A percentile compares a stretch with the other conserved stretches of the same genome.
Evolutionary conservation across 106 monocot genomes (phyloP).

Genomic region (Allium fistulosum): DNA sequence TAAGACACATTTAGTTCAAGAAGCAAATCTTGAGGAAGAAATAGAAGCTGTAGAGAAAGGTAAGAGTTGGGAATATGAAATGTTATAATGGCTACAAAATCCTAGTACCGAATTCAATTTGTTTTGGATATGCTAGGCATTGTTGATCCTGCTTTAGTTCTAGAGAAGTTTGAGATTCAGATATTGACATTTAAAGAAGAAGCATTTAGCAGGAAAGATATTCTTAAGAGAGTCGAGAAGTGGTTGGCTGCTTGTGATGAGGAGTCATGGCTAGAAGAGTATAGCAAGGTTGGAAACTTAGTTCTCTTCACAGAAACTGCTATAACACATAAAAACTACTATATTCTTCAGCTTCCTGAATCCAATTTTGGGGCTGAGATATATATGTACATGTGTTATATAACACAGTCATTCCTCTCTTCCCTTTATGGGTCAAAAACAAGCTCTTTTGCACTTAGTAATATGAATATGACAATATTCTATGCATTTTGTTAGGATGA

Average conservation of each 20-base stretch:
- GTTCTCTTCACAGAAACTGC: not conserved
- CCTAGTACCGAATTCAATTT: no score
- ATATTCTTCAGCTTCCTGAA: no score
- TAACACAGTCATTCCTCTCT: no score
- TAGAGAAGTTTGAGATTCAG: conserved; percentile 58
- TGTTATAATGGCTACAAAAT: no score
- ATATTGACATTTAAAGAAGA: conserved; percentile 56
- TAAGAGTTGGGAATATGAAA: not conserved
- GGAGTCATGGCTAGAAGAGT: conserved; percentile 78
- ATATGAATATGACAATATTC: no score
- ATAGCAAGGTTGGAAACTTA: conserved; percentile 58
- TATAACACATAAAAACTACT: not conserved
- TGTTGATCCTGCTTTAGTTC: conserved; percentile 35
- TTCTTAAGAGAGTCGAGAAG: conserved; percentile 70
- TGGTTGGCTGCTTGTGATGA: conserved; percentile 68
- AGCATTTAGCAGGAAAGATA: conserved; percentile 72
- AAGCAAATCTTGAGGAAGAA: conserved; percentile 13
- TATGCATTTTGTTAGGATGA: conserved; percentile 44
- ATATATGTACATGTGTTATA: no score
- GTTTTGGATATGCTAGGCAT: conserved; percentile 15
- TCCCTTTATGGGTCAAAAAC: no score
- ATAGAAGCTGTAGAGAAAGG: conserved; percentile 38
- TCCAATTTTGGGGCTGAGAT: no score
- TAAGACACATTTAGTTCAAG: conserved; percentile 33
- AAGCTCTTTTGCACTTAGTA: no score